Conservation (phyloP, 371 early-diverging fungal species). For the Mortierella sp. region DNA sequence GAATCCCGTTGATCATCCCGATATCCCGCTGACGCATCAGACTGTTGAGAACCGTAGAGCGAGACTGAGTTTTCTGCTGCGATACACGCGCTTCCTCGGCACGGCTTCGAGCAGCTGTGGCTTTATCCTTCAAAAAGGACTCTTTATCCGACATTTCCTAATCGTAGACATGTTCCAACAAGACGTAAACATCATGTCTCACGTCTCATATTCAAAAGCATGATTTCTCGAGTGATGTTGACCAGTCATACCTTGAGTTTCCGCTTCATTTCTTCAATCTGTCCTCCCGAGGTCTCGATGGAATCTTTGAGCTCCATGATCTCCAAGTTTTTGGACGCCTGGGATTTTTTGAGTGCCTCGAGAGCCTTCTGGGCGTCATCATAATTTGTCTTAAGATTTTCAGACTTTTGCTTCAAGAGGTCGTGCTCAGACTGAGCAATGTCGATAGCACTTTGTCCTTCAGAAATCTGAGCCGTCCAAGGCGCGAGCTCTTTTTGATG, state of each 20-base stretch:
- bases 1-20: slow-evolving; percentile 87
- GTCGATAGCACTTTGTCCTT: slow-evolving; percentile 77
- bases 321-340: slow-evolving; percentile 55
- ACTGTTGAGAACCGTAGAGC: slow-evolving; percentile 78
- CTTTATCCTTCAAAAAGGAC: slow-evolving; percentile 20
- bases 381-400: slow-evolving; percentile 62
- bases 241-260: slow-evolving; percentile 39
- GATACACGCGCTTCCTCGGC: slow-evolving; percentile 74
- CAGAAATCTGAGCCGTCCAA: slow-evolving; percentile 82
- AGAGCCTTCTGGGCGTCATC: slow-evolving; percentile 75
- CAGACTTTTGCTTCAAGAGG: slow-evolving; percentile 71
- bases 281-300: slow-evolving; percentile 55
- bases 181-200: background rate
- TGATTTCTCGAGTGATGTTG: background rate
- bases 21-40: slow-evolving; percentile 82
- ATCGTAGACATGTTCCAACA: background rate
- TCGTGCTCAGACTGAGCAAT: slow-evolving; percentile 83
- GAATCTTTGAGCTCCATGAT: slow-evolving; percentile 61
- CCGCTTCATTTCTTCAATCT: slow-evolving; percentile 55
- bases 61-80: slow-evolving; percentile 74
- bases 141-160: slow-evolving; percentile 34
- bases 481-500: slow-evolving; percentile 86
- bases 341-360: slow-evolving; percentile 46
- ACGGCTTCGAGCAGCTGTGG: slow-evolving; percentile 64
- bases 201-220: too few relatives aligned